Conservation (phyloP, 1,284 basidiomycete species). For the Xanthoconium separans region DNA sequence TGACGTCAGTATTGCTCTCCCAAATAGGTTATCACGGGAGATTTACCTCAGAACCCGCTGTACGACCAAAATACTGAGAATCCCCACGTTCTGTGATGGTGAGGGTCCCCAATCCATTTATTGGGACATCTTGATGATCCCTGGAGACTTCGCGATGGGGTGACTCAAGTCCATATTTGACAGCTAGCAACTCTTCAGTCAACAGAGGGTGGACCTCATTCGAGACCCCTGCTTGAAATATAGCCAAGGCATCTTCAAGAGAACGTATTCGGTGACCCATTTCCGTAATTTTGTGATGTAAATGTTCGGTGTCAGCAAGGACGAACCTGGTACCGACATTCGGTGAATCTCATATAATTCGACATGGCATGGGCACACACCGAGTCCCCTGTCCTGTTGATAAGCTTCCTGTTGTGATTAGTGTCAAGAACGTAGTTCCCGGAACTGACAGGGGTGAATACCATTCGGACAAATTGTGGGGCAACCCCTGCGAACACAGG, state of each 20-base stretch:
- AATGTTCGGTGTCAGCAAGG: conserved; percentile 66
- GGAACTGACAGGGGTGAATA: conserved; percentile 4
- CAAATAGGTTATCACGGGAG: background rate
- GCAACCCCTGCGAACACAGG: conserved; percentile 44
- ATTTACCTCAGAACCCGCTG: conserved; percentile 52
- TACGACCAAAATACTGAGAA: conserved; percentile 69
- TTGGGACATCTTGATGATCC: conserved; percentile 33
- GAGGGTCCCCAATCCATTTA: conserved; percentile 56
- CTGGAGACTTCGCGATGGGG: conserved; percentile 24
- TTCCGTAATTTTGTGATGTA: conserved; percentile 66
- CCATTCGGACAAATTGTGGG: conserved; percentile 55
- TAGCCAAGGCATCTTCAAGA: conserved; percentile 65
- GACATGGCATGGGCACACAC: conserved; percentile 29
- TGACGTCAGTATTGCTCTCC: conserved; percentile 7
- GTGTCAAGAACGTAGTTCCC: background rate
- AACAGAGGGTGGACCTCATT: conserved; percentile 63
- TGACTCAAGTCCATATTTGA: conserved; percentile 57
- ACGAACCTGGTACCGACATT: conserved; percentile 47
- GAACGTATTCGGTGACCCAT: conserved; percentile 74
- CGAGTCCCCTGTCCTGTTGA: conserved; percentile 60
- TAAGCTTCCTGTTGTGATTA: conserved; percentile 39
- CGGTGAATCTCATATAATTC: background rate
- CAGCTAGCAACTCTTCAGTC: conserved; percentile 55
- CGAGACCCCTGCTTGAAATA: conserved; percentile 61
- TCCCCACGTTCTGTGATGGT: conserved; percentile 61